Base-by-base conservation (phyloP, 202 grass and related monocot species). In the Setaria italica region DNA sequence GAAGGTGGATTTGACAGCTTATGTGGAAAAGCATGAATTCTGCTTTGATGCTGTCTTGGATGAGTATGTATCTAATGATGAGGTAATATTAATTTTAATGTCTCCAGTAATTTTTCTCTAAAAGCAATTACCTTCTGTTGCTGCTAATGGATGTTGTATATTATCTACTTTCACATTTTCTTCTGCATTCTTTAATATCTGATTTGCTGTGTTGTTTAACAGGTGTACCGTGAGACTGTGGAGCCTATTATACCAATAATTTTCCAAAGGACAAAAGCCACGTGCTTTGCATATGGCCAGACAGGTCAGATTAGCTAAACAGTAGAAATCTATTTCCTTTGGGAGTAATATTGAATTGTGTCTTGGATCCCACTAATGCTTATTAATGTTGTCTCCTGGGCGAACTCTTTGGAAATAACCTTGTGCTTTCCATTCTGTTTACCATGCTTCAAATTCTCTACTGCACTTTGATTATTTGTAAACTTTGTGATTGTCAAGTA, bases 261-360 rank as follows among this genome's bases (percentile, higher is more conserved):
- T 76, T 97, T 97, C 74, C 87, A 97, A 74, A 88, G 86, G 83
- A 97, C 95, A 47, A 97, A 97, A 92, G 95, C 95, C 57, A 97
- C 95, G 69, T 97, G 95, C 74, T 92, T 97, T 90, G 95, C 95
- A 58, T 97, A 97, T 80, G 95, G 95, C 51, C 95, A 97, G 86
- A 97, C 95, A 97, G 95, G 95, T 97, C 72, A 55, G 87, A 71
- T 80, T 62, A 67, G 57, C 17, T 74, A 42, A 47, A 79, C 47
- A 56, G 11, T 30, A 49, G 25, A 73, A 55, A 34, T 16, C 10
- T 35, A 58, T 21, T 84, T 79, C 70, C 37, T 81, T 76, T 35
- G 7, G 15, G 55, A 13, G 8, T 69, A 81, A 48, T 34, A 47
- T 10, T 72, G 16, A 89, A 76, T 76, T 65, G 11, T 89, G 51